phyloP scores from a whole-genome alignment of 441 rosid genomes.

The Syzygium syzygioides region DNA sequence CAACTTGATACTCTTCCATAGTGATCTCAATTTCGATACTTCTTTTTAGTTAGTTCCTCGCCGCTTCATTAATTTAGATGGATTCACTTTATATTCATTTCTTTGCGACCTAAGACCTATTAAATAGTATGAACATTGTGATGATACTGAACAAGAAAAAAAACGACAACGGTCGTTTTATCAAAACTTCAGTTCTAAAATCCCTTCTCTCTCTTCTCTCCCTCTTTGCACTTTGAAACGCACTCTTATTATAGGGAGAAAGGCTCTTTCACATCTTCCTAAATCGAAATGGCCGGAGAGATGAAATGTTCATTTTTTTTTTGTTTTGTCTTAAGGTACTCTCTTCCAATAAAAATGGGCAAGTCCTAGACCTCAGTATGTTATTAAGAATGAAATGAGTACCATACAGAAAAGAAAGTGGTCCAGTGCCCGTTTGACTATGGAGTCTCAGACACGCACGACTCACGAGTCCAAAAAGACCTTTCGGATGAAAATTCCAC shows the following conservation, averaged over 20 bases:
- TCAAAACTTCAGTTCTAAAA: neutral
- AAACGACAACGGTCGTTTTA: neutral
- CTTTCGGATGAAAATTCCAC: neutral
- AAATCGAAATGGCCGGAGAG: too few species aligned
- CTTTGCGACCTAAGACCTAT: neutral
- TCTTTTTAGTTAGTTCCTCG: neutral
- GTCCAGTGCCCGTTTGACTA: neutral
- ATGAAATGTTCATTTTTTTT: too few species aligned
- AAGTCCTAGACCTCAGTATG: too few species aligned
- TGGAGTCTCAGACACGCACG: neutral
- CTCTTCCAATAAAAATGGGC: too few species aligned
- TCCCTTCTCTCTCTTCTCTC: neutral
- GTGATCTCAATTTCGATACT: neutral
- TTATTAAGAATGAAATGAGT: neutral
- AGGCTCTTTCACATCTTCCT: neutral
- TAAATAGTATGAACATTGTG: neutral
- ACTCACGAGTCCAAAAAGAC: neutral
- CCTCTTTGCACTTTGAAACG: neutral
- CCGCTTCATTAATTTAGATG: neutral
- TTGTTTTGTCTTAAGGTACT: too few species aligned
- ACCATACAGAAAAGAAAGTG: neutral
- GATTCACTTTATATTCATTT: neutral
- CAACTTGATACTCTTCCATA: neutral
- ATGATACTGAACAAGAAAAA: neutral
- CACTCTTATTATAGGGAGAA: neutral